Evolutionary conservation across 768 basidiomycete species (phyloP), one percentile per base, ranked within the genome.

Genomic region (Pleurotus platypus): DNA sequence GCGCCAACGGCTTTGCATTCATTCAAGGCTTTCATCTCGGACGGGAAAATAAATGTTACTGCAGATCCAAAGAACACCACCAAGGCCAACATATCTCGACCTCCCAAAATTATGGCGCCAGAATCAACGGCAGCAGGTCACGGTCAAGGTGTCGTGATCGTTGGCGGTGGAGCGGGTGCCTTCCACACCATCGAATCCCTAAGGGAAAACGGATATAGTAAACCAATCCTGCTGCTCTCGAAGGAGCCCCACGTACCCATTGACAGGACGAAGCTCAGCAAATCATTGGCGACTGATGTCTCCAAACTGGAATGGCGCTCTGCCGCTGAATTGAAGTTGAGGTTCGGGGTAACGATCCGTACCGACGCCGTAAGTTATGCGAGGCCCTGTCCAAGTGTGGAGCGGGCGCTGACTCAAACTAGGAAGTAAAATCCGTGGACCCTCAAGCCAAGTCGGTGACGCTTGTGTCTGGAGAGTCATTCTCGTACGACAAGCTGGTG

Each of bases 181-280:
- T 85, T 90, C 66, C 81, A 89, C 57, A 80, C 85, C 4, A 77
- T 93, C 46, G 90, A 94, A 69, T 89, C 90, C 67, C 71, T 96
- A 64, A 76, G 92, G 61, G 89, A 92, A 83, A 80, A 91, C 65
- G 90, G 87, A 4, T 97, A 84, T 73, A 74, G 77, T 35, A 86
- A 82, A n/a, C 78, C 84, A 3, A 90, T 97, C 66, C 90, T 85
- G 2, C 72, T 96, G 53, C 69, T 95, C 22, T 83, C 87, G n/a
- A 85, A 86, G 64, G 94, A 97, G 71, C 70, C 76, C 1, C 76
- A 94, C 68, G 77, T 86, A 8, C 94, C 94, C 1, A 89, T 95
- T 59, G 94, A 97, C 43, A 90, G 92, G 58, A 94, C 94, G 43
- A 95, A 90, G 72, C 76, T 96, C 55, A 92, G 91, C 71, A 96